Base-by-base conservation (phyloP, 139 green algal species). In the Closterium sp. region DNA sequence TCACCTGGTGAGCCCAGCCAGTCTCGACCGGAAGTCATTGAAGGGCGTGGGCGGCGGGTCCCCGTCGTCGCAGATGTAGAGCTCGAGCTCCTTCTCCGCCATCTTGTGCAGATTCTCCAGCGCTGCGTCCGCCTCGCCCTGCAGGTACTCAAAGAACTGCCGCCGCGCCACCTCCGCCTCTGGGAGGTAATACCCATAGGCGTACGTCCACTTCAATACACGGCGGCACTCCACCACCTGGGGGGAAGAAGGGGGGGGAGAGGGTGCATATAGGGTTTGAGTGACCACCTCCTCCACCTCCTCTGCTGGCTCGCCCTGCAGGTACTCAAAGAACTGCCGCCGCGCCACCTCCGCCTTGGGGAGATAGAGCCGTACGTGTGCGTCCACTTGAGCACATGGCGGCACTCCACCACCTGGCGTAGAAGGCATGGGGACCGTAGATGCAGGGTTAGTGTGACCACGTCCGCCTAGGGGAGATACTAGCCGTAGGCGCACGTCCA, bases 151-250 rank as follows among this genome's bases (percentile, higher is more conserved):
- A 84, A 94, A 95, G 55, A 95, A 94, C 21, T 91, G 64, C 23
- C 43, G 28, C 92, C 84, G 84, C 16, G 90, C 93, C 7, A 86
- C 30, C 21, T 93, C 89, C 89, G 36, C 33, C 89, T 92, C 92
- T 0, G 90, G 85, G 3, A 93, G 90, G 95, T 98, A 99, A 95
- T 97, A 99, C 21, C 97, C 98, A 85, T 97, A 98, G 16, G 97
- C 96, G 92, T 99, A 99, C 64, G 98, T 99, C 97, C 98, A 99
- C 95, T 99, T 99, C 19, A 99, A 95, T n/a, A 98, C 96, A 64
- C 97, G 96, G 31, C 97, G 95, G 95, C 98, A 99, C 87, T 99
- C 96, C 28, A 98, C 94, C 64, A 98, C 93, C 96, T 97, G 94
- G 33, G 10, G 28, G 23, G 55, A 19, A 10, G 16, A 19, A 3